Conservation (phyloP, 768 basidiomycete genomes). For the Tylopilus subfusipes region DNA sequence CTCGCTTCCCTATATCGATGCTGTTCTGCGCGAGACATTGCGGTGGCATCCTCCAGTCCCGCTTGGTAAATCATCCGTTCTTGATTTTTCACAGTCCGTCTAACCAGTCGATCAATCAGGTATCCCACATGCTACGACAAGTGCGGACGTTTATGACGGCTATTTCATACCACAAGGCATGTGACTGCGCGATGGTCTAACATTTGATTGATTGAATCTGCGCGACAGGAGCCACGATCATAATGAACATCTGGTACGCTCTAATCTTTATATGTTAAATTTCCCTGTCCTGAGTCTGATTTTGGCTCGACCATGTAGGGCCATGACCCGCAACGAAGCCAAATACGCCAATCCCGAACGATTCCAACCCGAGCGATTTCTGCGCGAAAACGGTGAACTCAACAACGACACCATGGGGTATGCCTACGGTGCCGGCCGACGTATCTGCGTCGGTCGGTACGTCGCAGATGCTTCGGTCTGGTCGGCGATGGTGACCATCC, state of each 20-base stretch:
- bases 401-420: constrained; percentile 30
- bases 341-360: constrained; percentile 32
- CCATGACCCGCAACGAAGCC: constrained; percentile 34
- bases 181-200: background rate
- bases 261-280: background rate
- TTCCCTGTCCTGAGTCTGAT: background rate
- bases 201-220: background rate
- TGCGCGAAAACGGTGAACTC: constrained; percentile 19
- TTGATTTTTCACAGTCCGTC: background rate
- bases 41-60: constrained; percentile 37
- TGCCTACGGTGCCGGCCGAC: constrained; percentile 37
- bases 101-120: constrained; percentile 15
- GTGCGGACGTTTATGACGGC: constrained; percentile 42
- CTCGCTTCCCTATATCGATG: constrained; percentile 28
- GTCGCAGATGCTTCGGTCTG: constrained; percentile 42
- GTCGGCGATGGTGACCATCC: constrained; percentile 32
- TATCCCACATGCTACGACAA: constrained; percentile 34
- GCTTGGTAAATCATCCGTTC: constrained; percentile 22
- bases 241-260: constrained; percentile 27
- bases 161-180: constrained; percentile 55
- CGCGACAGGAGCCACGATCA: constrained; percentile 25
- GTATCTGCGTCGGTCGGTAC: constrained; percentile 39
- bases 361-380: constrained; percentile 38
- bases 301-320: constrained; percentile 14
- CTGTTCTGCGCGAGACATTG: constrained; percentile 31